Base-by-base conservation (phyloP, 2,329 filamentous ascomycete species). In the Colletotrichum sp. region DNA sequence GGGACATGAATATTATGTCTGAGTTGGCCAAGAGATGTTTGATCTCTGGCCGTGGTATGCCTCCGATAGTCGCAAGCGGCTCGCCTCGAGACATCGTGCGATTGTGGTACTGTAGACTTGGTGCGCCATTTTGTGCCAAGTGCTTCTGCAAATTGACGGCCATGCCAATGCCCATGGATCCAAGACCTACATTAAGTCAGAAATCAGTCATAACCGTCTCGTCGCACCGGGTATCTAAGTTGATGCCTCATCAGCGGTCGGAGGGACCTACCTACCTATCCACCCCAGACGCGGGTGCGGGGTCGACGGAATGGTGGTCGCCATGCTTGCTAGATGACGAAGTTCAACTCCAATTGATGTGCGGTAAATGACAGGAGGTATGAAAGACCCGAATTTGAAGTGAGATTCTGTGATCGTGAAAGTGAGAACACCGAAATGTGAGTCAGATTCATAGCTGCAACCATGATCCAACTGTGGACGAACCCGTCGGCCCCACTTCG, bases 111-210 rank as follows among this genome's bases (percentile, higher is more conserved):
- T 76, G 79, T 3, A 90, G 79, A 7, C 78, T 72, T 0, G 83
- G 77, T 0, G 79, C 67, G 2, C 69, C 65, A 8, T 70, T 77
- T 7, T 77, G 70, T 1, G 63, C 72, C 0, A 89, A 76, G 66
- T 89, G 81, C 30, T 82, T 85, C 55, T 90, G 89, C 0, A 90
- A 82, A 72, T 90, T 90, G 8, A 80, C 81, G 1, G 88, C 86
- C 89, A 90, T 90, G 3, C 80, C 82, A 1, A 85, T 81, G 2
- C 89, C 89, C 88, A 90, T 90, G 1, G 87, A 90, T 2, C 89
- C 88, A 0, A 90, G 84, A 6, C 89, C 89, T 79, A 8, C 7
- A 1, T 0, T 6, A n/a, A 49, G 18, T 49, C 18, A 49, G 39
- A 6, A 12, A 49, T 12, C 9, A 12, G 9, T 6, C 5, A 13